Evolutionary conservation across 441 rosid genomes (phyloP).

Genomic region (Adansonia madagascariensis): DNA sequence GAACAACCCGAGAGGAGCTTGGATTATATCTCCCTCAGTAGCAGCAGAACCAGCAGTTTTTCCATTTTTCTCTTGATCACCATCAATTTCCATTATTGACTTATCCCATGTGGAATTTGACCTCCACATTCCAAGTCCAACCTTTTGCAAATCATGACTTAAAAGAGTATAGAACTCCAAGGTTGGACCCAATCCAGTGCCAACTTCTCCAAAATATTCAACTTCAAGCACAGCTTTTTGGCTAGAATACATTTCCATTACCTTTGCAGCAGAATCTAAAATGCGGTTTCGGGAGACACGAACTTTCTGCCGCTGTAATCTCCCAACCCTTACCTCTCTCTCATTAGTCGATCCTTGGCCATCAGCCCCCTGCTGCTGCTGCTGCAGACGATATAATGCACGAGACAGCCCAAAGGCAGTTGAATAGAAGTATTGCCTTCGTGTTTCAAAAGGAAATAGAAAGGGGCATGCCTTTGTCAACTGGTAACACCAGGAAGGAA

Average conservation of each 20-base stretch:
- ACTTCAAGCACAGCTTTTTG: constrained; percentile 99
- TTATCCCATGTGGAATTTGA: constrained; percentile 60
- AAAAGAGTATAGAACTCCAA: constrained; percentile 96
- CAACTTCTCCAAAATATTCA: constrained; percentile 99
- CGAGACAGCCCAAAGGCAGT: constrained; percentile 99
- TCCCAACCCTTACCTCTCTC: constrained; percentile 94
- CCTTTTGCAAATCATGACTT: constrained; percentile 94
- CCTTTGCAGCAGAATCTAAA: constrained; percentile 98
- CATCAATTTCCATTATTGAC: constrained; percentile 61
- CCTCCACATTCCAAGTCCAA: constrained; percentile 94
- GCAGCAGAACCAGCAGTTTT: constrained; percentile 42
- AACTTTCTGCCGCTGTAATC: constrained; percentile 98
- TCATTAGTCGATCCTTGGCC: constrained; percentile 84
- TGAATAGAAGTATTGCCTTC: constrained; percentile 94
- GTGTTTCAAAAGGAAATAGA: constrained; percentile 97
- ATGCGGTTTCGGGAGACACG: constrained; percentile 98
- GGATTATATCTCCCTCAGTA: constrained; percentile 54
- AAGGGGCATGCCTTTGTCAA: constrained; percentile 97
- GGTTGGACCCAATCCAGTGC: constrained; percentile 99
- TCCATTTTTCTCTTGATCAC: constrained; percentile 51
- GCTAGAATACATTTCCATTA: constrained; percentile 99
- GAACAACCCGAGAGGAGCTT: constrained; percentile 89
- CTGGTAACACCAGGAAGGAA: constrained; percentile 98
- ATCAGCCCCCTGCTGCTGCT: constrained; percentile 99
- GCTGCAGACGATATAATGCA: constrained; percentile 96